These are phyloP conservation scores for Penicillium palitans DNA, from an alignment of 2,329 filamentous ascomycete species.

Conservation along the genomic window DNA sequence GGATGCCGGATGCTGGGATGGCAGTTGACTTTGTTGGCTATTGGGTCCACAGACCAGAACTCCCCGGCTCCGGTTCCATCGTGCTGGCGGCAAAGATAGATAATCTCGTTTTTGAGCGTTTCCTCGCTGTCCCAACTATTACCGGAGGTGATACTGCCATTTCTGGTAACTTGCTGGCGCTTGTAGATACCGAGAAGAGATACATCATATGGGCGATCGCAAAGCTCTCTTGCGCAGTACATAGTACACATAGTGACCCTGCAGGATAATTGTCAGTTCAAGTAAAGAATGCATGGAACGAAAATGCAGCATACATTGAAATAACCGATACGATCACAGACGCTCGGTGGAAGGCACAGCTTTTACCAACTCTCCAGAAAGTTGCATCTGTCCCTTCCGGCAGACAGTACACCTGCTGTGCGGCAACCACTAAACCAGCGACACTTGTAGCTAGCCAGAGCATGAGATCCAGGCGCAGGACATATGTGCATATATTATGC, in stretches of 20 bases:
- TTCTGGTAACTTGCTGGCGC: constrained; percentile 20
- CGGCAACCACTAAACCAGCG: constrained; percentile 38
- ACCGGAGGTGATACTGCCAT: constrained; percentile 35
- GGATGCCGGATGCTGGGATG: constrained; percentile 37
- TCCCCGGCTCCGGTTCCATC: constrained; percentile 33
- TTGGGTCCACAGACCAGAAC: constrained; percentile 24
- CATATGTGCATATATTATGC: constrained; percentile 37
- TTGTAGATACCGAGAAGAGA: constrained; percentile 40
- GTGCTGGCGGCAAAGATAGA: constrained; percentile 39
- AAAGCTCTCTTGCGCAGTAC: constrained; percentile 42
- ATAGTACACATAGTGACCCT: constrained; percentile 40
- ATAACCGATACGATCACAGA: constrained; percentile 37
- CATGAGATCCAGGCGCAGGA: constrained; percentile 37
- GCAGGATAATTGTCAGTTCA: background rate
- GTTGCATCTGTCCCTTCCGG: constrained; percentile 24
- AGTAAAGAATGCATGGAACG: background rate
- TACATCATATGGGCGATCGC: constrained; percentile 40
- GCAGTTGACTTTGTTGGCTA: constrained; percentile 30
- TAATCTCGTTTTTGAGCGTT: constrained; percentile 39
- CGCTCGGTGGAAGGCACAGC: constrained; percentile 40
- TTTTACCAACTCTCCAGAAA: constrained; percentile 40
- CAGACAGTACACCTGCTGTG: constrained; percentile 38
- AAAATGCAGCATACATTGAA: constrained; percentile 33
- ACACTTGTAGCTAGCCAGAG: constrained; percentile 42
- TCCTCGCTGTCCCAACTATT: constrained; percentile 41